Base-by-base conservation (phyloP, 768 basidiomycete genomes). In the Lactifluus pinguis region DNA sequence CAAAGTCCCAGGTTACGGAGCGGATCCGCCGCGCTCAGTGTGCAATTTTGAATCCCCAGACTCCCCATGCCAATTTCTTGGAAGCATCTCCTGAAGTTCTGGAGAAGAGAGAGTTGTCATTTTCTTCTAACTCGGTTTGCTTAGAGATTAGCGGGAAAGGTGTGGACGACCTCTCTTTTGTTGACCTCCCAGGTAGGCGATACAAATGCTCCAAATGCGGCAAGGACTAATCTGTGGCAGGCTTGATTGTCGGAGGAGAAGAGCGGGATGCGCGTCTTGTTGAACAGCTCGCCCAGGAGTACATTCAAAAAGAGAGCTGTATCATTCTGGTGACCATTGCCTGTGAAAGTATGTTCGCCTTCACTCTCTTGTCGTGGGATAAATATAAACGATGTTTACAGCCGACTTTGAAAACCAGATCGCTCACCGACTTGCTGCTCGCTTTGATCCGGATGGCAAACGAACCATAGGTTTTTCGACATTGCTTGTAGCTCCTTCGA, bases 331-430 rank as follows among this genome's bases (percentile, higher is more conserved):
- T 87, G 36, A 80, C 79, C 0, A 78, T 83, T 0, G 79, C 87
- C 0, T 86, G 84, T 65, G 84, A 86, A 71, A 85, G 85, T 85
- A 59, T 61, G 80, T 64, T 15, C 14, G 38, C 8, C 5, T 15
- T 11, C 36, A 21, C 25, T 25, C 2, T 25, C 25, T 25, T 25
- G 25, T 25, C 25, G 25, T 25, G 25, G 25, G 25, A 25, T 25
- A 25, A 25, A 25, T 25, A 25, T 45, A 53, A 19, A 49, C 25
- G 25, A 14, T 4, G 49, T 50, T 39, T 10, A 10, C 54, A 91
- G 89, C 87, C 54, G 88, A 92, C 64, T 87, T 87, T 21, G 86
- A 90, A 65, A 92, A 88, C 49, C 88, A 91, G 69, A 85, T 83
- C 0, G 88, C 88, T 0, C 83, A 85, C 60, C 74, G 79, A n/a